Evolutionary conservation across 73 alveolate genomes (phyloP).

Genomic region (Blepharisma stoltei): DNA sequence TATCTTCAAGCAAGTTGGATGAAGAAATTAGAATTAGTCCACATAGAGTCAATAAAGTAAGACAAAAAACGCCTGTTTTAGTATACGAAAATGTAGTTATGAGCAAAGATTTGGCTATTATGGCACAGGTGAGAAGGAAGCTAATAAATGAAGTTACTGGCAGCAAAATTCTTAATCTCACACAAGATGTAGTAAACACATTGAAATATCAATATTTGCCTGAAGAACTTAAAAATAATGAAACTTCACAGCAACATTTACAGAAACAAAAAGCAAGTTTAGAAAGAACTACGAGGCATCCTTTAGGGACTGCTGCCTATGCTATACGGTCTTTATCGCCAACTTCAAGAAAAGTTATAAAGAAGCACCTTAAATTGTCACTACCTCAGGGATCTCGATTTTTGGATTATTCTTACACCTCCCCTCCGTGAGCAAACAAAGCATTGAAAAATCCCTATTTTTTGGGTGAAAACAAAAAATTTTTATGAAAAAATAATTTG

Average conservation of each 20-base stretch:
- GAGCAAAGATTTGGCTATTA: conserved; percentile 7
- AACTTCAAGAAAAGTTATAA: background rate
- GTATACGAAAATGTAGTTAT: background rate
- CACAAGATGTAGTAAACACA: background rate
- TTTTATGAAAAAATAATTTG: no score
- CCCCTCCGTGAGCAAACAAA: no score
- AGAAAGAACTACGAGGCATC: conserved; percentile 21
- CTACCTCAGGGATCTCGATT: conserved; percentile 16
- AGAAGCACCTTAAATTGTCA: background rate
- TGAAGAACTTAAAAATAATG: background rate
- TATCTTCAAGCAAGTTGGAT: no score
- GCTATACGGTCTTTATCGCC: background rate
- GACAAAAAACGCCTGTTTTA: background rate
- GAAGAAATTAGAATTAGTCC: no score
- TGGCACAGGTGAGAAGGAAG: conserved; percentile 24
- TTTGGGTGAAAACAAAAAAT: no score
- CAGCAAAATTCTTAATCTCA: background rate
- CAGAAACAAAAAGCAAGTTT: background rate
- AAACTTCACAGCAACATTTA: background rate
- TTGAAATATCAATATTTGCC: background rate
- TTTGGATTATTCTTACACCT: background rate
- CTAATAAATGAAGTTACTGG: background rate
- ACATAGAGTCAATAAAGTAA: background rate
- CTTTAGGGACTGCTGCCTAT: conserved; percentile 20
- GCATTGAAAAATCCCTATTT: no score